These are phyloP conservation scores for Leucoagaricus sp. DNA, from an alignment of 1,284 basidiomycete species.

Conservation along the genomic window DNA sequence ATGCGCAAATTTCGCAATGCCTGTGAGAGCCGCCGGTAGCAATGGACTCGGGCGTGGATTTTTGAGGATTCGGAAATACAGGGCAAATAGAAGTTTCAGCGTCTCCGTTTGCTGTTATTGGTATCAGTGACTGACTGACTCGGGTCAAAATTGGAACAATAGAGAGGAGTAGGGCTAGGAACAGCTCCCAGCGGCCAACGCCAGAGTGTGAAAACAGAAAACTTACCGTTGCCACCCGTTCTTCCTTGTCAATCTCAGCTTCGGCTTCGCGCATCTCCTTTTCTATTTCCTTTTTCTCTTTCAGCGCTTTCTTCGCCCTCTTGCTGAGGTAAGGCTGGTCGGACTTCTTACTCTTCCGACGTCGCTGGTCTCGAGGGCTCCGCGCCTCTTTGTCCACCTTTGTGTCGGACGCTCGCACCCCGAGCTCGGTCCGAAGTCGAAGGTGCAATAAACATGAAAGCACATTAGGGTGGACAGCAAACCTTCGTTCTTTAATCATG, in stretches of 20 bases:
- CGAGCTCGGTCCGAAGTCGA: constrained; percentile 87
- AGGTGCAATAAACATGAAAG: constrained; percentile 86
- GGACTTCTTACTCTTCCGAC: constrained; percentile 57
- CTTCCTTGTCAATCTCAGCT: constrained; percentile 92
- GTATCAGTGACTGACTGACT: constrained; percentile 19
- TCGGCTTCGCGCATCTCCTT: constrained; percentile 93
- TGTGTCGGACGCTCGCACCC: constrained; percentile 73
- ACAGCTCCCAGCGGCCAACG: background rate
- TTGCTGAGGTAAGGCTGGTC: constrained; percentile 83
- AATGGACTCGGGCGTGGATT: constrained; percentile 81
- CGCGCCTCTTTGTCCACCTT: constrained; percentile 58
- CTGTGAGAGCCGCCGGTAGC: constrained; percentile 87
- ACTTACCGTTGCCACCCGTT: constrained; percentile 80
- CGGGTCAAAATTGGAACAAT: constrained; percentile 13
- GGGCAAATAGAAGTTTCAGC: constrained; percentile 94
- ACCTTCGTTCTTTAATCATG: constrained; percentile 95
- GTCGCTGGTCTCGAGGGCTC: constrained; percentile 27
- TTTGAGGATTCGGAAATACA: constrained; percentile 98
- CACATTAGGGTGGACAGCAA: constrained; percentile 88
- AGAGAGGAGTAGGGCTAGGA: background rate
- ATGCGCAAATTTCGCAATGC: constrained; percentile 93
- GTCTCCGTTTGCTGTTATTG: constrained; percentile 91
- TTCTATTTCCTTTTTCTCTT: constrained; percentile 84
- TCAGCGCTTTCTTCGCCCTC: constrained; percentile 78
- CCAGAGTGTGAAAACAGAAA: constrained; percentile 16